Percentiles rank a stretch among this genome's conserved stretches.
phyloP scores from a whole-genome alignment of 2,329 filamentous ascomycete species.

The Xylaria sp. region DNA sequence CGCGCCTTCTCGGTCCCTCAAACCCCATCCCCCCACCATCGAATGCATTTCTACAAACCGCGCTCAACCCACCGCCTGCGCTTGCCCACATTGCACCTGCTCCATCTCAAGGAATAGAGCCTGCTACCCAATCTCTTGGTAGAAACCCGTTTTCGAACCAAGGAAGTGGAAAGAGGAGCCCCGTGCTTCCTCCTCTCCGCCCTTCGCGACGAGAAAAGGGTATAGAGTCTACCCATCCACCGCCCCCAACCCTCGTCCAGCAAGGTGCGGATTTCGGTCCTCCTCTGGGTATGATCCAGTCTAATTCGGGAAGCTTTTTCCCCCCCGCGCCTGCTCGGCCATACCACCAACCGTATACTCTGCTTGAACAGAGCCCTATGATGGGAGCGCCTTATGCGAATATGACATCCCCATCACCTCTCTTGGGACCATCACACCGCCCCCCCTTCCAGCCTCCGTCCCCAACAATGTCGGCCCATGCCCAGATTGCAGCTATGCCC shows the following conservation, averaged over 20 bases:
- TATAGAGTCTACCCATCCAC: constrained; percentile 40
- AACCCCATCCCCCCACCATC: constrained; percentile 39
- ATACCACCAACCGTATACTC: constrained; percentile 51
- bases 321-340: constrained; percentile 50
- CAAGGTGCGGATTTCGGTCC: constrained; percentile 46
- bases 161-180: constrained; percentile 46
- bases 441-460: constrained; percentile 42
- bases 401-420: constrained; percentile 36
- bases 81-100: constrained; percentile 48
- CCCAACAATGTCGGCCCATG: constrained; percentile 42
- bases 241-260: constrained; percentile 36
- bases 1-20: constrained; percentile 42
- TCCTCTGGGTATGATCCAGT: constrained; percentile 46
- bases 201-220: constrained; percentile 45
- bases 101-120: constrained; percentile 41
- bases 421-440: constrained; percentile 24
- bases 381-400: constrained; percentile 42
- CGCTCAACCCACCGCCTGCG: constrained; percentile 49
- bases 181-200: constrained; percentile 52
- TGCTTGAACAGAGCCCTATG: constrained; percentile 46
- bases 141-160: constrained; percentile 51
- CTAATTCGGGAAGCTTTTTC: constrained; percentile 52
- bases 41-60: constrained; percentile 53
- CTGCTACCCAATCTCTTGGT: constrained; percentile 31
- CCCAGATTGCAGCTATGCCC: constrained; percentile 41